Base-by-base conservation (phyloP, 2,329 filamentous ascomycete species). In the Xylaria sp. region DNA sequence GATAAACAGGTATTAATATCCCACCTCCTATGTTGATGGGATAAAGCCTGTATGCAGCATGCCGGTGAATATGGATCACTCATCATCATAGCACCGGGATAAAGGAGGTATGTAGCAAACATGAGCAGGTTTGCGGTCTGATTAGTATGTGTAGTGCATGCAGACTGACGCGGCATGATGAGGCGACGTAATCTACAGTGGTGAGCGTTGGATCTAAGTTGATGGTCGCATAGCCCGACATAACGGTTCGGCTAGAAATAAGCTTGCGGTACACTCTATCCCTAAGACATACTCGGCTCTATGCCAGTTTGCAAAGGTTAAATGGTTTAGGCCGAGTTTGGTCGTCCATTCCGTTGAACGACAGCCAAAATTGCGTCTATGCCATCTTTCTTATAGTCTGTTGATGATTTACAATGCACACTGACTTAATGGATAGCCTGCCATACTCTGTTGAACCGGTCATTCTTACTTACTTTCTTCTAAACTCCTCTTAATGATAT, bases 131-230 rank as follows among this genome's bases (percentile, higher is more conserved):
- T 33, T 7, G 23, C 11, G 11, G 36, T 13, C 33, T 42, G 20
- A n/a, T 17, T 10, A 26, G 20, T 46, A 6, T 38, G 9, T 17
- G 17, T 1, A 17, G 38, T 38, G 23, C 33, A 40, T 38, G 15
- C 28, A 17, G 38, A 42, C 42, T 42, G 59, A 53, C 38, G 60
- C 48, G 48, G 46, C 60, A 23, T 2, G 6, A 17, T 17, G 20
- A 33, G 56, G 28, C 10, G 48, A 56, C 60, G 65, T 63, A 67
- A 63, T 56, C 28, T 48, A 53, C 38, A 9, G n/a, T 10, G n/a
- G 36, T 10, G 17, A 28, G 59, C 38, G 17, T 17, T 0, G 23
- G 31, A 6, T 23, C 5, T 63, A 15, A 63, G 53, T 63, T 63
- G 40, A 23, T 15, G 15, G n/a, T 6, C 51, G 31, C 46, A 44